Base-by-base conservation (phyloP, 345 rosid species). In the Pugionium dolabratum region DNA sequence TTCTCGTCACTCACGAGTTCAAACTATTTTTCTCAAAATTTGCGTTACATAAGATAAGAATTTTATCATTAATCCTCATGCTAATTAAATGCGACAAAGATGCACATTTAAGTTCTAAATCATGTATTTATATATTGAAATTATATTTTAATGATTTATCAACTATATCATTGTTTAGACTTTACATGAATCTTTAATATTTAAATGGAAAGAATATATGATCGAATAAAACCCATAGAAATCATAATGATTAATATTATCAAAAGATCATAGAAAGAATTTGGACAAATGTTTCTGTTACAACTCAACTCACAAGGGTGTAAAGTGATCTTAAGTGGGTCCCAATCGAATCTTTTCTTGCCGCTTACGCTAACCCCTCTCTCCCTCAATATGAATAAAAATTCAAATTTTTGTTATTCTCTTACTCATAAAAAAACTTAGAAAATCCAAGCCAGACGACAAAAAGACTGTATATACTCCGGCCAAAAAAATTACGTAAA, bases 361-460 rank as follows among this genome's bases (percentile, higher is more conserved):
- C 67, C 62, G 43, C 43, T 72, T 37, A 72, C 71, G 76, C 66
- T 56, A 50, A 34, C 65, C 26, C 44, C 64, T 57, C 54, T 47
- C 36, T 34, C 54, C n/a, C 9, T 27, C 26, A 18, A 18, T 18
- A 18, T 18, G 18, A 18, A 18, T 18, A 18, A 18, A 18, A 18
- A 18, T 18, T 18, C 18, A 18, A 18, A 18, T 18, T 18, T 18
- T 18, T 18, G 18, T 18, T 18, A 18, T 18, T 18, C 18, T 18
- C 18, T 18, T 18, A 18, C 18, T 18, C 18, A 18, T 18, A 18
- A 18, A 18, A 18, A 34, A 34, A 34, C 36, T 34, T 34, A 34
- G 36, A 34, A 37, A 37, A 7, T 4, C 18, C 18, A 18, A 18
- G 18, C 18, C 18, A 18, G 18, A 18, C 18, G 18, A 18, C 18